These are phyloP conservation scores for Achaetomium macrosporum DNA, from an alignment of 2,329 filamentous ascomycete species.

Conservation along the genomic window DNA sequence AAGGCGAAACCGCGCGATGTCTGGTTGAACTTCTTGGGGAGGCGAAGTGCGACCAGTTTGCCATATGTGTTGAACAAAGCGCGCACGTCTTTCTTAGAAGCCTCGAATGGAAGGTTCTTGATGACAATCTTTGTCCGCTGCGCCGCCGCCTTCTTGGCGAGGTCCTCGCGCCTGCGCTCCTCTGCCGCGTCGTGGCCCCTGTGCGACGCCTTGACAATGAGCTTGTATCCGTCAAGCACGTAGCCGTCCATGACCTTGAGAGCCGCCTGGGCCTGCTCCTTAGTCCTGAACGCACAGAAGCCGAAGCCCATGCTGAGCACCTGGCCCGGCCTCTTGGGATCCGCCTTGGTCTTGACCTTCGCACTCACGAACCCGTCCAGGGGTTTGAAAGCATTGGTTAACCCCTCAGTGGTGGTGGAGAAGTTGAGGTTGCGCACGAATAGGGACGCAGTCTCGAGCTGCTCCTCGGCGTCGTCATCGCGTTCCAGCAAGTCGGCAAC, in stretches of 20 bases:
- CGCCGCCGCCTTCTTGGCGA: conserved; percentile 69
- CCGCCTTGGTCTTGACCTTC: conserved; percentile 84
- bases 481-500: conserved; percentile 62
- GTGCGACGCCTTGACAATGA: conserved; percentile 81
- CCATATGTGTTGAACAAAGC: conserved; percentile 84
- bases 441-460: conserved; percentile 67
- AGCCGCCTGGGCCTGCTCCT: conserved; percentile 72
- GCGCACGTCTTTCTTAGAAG: conserved; percentile 85
- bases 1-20: conserved; percentile 91
- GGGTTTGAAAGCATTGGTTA: conserved; percentile 72
- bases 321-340: conserved; percentile 85
- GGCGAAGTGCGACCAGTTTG: conserved; percentile 82
- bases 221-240: conserved; percentile 77
- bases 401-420: conserved; percentile 68
- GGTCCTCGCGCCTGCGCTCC: conserved; percentile 76
- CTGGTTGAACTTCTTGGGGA: conserved; percentile 92
- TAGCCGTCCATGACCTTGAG: conserved; percentile 82
- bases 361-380: conserved; percentile 86
- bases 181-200: conserved; percentile 82
- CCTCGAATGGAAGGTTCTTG: conserved; percentile 97
- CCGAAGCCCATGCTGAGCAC: conserved; percentile 95
- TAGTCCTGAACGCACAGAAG: conserved; percentile 81
- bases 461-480: conserved; percentile 45
- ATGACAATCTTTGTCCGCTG: conserved; percentile 89
- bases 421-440: conserved; percentile 96